Base-by-base conservation (phyloP, 495 filamentous ascomycete species). In the Aspergillus sclerotioniger region DNA sequence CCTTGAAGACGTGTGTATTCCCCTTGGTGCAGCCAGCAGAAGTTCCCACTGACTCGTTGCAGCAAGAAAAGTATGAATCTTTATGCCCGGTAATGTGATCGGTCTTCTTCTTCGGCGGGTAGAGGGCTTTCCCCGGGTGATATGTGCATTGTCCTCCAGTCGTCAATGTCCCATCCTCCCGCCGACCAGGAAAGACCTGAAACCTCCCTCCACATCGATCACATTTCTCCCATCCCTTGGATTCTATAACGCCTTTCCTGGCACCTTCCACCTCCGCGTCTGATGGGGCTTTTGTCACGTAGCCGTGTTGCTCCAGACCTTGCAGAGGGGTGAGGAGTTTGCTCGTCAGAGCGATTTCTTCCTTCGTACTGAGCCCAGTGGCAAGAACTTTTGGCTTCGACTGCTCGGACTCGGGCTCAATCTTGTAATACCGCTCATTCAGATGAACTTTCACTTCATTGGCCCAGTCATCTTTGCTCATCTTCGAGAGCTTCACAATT, bases 151-250 rank as follows among this genome's bases (percentile, higher is more conserved):
- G 65, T 0, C 92, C 92, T 31, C 89, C 88, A 4, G 82, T 85
- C 0, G 93, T 81, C 39, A 97, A 77, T 2, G 85, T 82, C 2
- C 93, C 94, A 63, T 98, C 94, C 54, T 83, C 82, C 48, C 90
- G 81, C 33, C 94, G 87, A 15, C 90, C 90, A 7, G 92, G 91
- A 63, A 95, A 98, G 15, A 96, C 90, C 69, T 96, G 91, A 65
- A 99, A 98, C 28, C 92, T 84, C 19, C 81, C 83, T 20, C 73
- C 78, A 70, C 94, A 99, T 13, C 94, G 87, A 65, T 96, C 93
- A 65, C 94, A 99, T 15, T 80, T 72, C 72, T 98, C 95, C 78
- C 85, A 96, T 43, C 89, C 89, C 39, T 84, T 79, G 10, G 86
- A 81, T 7, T 84, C 78, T 41, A 83, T 72, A 3, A 90, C 76